Base-by-base conservation (phyloP, 2,329 filamentous ascomycete species). In the Calonectria pseudoreteaudii region DNA sequence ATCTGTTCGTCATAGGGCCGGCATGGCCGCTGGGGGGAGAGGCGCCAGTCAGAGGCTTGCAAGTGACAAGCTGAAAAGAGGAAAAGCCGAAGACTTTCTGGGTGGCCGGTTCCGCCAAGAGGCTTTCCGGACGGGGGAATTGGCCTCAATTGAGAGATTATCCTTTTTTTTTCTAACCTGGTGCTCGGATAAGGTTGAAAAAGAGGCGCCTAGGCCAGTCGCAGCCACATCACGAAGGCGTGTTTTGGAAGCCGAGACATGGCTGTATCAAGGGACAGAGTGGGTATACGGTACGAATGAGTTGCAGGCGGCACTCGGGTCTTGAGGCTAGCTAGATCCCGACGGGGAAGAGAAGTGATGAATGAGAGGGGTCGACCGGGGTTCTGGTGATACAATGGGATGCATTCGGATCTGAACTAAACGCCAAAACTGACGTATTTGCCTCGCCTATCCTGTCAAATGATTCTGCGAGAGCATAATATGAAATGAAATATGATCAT, bases 51-150 rank as follows among this genome's bases (percentile, higher is more conserved):
- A 75, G 75, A 75, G 75, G 77, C 78, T 78, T 80, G 71, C 74
- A 36, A 73, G 75, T 56, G 67, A 71, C 66, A 70, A 73, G 77
- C 78, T 77, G 78, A 74, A 80, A 69, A 74, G 71, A 77, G 70
- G 72, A 74, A 70, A 67, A 74, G 47, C 68, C 65, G 72, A 66
- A 53, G 66, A 64, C 49, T 72, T 56, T 20, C 44, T 47, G 44
- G 20, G 26, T 62, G 23, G 23, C 38, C 6, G 16, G 36, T 5
- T 3, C 16, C 36, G 34, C 23, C 56, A 62, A 38, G n/a, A 41
- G 18, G 34, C 34, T 62, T 62, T 44, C 56, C 56, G 2, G 30
- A 62, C 16, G 7, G 56, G 56, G 36, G 56, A 41, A 41, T 28
- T 44, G 56, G 56, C 34, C n/a, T 38, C 56, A 30, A 62, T 41